Evolutionary conservation across 2,329 filamentous ascomycete genomes (phyloP).

Genomic region (Ophiostoma pallidulum): DNA sequence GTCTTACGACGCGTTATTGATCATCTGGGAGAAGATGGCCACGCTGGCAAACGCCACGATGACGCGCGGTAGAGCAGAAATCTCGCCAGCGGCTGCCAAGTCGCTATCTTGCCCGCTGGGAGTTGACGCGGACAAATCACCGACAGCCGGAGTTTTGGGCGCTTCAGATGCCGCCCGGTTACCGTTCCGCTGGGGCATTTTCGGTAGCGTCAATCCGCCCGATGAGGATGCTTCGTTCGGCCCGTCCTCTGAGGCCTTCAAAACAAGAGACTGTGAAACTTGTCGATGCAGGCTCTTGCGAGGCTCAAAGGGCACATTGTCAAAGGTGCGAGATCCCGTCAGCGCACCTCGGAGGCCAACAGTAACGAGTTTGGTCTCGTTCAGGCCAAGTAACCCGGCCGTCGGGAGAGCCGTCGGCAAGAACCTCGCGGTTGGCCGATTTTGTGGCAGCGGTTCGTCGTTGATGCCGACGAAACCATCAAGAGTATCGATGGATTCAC

Average conservation of each 20-base stretch:
- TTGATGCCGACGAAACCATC: background rate
- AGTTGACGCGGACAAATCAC: too few species aligned
- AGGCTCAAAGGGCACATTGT: background rate
- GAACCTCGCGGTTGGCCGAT: background rate
- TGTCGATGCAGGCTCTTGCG: background rate
- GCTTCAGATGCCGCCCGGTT: background rate
- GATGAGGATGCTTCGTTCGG: background rate
- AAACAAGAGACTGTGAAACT: background rate
- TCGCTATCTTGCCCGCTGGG: too few species aligned
- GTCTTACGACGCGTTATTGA: constrained; percentile 11
- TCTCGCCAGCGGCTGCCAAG: too few species aligned
- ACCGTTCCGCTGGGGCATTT: background rate
- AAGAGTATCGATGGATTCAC: background rate
- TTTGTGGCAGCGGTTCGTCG: background rate
- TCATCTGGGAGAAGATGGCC: constrained; percentile 20
- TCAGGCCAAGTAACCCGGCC: constrained; percentile 24
- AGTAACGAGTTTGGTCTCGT: constrained; percentile 20
- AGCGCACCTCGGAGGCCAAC: constrained; percentile 24
- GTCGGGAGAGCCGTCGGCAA: constrained; percentile 20
- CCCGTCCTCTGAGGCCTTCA: too few species aligned
- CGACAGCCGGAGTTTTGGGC: too few species aligned
- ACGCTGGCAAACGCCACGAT: constrained; percentile 24
- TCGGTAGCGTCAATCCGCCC: background rate
- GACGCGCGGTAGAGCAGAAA: constrained; percentile 21
- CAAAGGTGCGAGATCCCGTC: constrained; percentile 20